Evolutionary conservation across 2,329 filamentous ascomycete genomes (phyloP), one percentile per base, ranked within the genome.

Genomic region (Pseudogymnoascus sp.): DNA sequence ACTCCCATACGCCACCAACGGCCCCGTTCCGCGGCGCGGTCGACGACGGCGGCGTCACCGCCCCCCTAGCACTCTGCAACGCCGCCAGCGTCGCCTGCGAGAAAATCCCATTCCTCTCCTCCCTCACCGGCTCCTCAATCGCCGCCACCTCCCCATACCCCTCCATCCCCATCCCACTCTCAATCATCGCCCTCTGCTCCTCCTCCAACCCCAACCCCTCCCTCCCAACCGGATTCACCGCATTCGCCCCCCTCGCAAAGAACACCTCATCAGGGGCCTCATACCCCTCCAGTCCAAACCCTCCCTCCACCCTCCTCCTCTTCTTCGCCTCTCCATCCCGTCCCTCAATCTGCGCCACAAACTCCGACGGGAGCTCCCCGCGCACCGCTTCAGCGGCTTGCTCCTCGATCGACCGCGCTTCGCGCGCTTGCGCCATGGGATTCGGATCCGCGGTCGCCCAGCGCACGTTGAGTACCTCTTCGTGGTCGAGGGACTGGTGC

Each of bases 371-470:
- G 4, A 99, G 79, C 0, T 95, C 93, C 67, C 89, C 83, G 16
- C 95, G 81, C 63, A 99, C 91, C 1, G 95, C 96, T 71, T 97
- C 95, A 0, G 95, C 95, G 1, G 95, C 95, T 74, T 99, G 95
- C 72, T 99, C 95, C 73, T 99, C 95, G 64, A 99, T 88, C 41
- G 88, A 83, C 40, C 89, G 83, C 2, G 89, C 93, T 76, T 99
- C 95, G 64, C 96, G 84, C 67, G 96, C 96, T 74, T 96, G 91
- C 1, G 93, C 92, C 80, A 95, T 88, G 0, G 95, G 95, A 69
- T 99, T 99, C 1, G 95, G 95, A 72, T 99, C 95, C 5, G 91
- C 89, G 0, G 95, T 99, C 43, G 95, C 95, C 95, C 95, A 99
- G 66, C 96, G 84, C 58, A 99, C 93, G 75, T 99, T 99, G 25